Percentiles rank a stretch among this genome's conserved stretches.
Evolutionary conservation across 371 early-diverging fungal species (phyloP).

Genomic region (Mucor sp.): DNA sequence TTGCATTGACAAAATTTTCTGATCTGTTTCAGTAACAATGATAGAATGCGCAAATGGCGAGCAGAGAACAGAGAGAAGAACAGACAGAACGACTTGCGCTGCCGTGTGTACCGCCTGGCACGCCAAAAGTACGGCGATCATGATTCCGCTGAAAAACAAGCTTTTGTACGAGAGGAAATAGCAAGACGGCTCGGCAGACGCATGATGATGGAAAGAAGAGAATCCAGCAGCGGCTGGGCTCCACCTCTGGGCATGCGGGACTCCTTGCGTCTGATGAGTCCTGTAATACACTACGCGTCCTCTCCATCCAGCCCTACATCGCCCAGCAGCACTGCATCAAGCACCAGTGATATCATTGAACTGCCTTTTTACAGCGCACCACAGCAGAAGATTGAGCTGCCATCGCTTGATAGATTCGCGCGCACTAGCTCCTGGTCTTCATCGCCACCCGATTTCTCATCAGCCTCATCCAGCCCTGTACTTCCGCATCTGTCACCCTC

Average conservation of each 20-base stretch:
- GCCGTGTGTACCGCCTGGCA: slow-evolving; percentile 71
- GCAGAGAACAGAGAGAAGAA: slow-evolving; percentile 69
- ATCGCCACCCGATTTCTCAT: slow-evolving; percentile 13
- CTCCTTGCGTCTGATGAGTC: slow-evolving; percentile 16
- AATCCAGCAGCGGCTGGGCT: neutral
- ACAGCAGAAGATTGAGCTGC: slow-evolving; percentile 49
- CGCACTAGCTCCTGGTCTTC: slow-evolving; percentile 10
- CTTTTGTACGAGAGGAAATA: slow-evolving; percentile 68
- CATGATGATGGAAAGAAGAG: slow-evolving; percentile 26
- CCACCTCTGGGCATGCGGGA: slow-evolving; percentile 13
- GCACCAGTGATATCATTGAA: slow-evolving; percentile 21
- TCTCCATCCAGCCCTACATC: slow-evolving; percentile 13
- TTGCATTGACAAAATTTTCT: slow-evolving; percentile 19
- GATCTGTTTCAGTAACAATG: slow-evolving; percentile 23
- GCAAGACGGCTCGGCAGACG: slow-evolving; percentile 44
- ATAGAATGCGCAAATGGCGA: slow-evolving; percentile 66
- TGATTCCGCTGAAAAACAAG: slow-evolving; percentile 58
- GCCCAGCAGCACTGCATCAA: slow-evolving; percentile 8
- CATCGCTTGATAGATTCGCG: slow-evolving; percentile 26
- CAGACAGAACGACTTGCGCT: slow-evolving; percentile 67
- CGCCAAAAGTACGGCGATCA: slow-evolving; percentile 63
- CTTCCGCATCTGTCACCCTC: slow-evolving; percentile 43
- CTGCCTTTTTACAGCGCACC: slow-evolving; percentile 47
- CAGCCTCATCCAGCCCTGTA: slow-evolving; percentile 27
- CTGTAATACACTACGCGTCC: neutral